Conservation (phyloP, 345 rosid species). For the Kandelia obovata region DNA sequence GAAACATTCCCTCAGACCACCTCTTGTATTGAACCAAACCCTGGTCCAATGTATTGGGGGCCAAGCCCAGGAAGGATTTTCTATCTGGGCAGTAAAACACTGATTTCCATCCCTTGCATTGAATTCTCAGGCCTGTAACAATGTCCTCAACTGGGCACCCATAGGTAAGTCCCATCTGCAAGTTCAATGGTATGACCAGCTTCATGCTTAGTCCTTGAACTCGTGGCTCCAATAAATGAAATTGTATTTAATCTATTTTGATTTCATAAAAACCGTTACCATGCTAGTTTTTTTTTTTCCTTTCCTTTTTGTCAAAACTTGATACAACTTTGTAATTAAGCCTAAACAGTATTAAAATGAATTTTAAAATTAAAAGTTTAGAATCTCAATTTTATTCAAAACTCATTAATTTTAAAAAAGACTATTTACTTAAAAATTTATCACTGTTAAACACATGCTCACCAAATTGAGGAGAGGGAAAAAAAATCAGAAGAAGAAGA, state of each 20-base stretch:
- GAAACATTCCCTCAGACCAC: slow-evolving; percentile 44
- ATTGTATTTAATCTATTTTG: too few relatives aligned
- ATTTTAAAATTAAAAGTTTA: too few relatives aligned
- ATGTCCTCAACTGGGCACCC: slow-evolving; percentile 39
- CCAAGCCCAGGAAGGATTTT: slow-evolving; percentile 35
- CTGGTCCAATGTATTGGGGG: slow-evolving; percentile 27
- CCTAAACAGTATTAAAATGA: too few relatives aligned
- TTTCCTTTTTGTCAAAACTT: too few relatives aligned
- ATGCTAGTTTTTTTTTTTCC: too few relatives aligned
- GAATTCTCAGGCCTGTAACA: slow-evolving; percentile 33
- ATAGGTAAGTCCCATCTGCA: slow-evolving; percentile 43
- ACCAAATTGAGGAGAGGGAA: not conserved
- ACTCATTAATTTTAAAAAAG: too few relatives aligned
- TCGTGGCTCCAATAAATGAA: too few relatives aligned
- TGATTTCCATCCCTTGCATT: slow-evolving; percentile 43
- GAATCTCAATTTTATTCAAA: too few relatives aligned
- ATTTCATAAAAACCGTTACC: too few relatives aligned
- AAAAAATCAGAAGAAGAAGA: not conserved
- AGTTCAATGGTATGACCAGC: not conserved
- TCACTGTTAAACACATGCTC: too few relatives aligned
- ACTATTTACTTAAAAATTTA: too few relatives aligned
- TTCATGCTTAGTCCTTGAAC: not conserved
- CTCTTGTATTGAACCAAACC: slow-evolving; percentile 33
- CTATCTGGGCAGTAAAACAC: slow-evolving; percentile 25
- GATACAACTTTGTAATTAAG: too few relatives aligned